Base-by-base conservation (phyloP, 139 green algal species). In the Closterium sp. region DNA sequence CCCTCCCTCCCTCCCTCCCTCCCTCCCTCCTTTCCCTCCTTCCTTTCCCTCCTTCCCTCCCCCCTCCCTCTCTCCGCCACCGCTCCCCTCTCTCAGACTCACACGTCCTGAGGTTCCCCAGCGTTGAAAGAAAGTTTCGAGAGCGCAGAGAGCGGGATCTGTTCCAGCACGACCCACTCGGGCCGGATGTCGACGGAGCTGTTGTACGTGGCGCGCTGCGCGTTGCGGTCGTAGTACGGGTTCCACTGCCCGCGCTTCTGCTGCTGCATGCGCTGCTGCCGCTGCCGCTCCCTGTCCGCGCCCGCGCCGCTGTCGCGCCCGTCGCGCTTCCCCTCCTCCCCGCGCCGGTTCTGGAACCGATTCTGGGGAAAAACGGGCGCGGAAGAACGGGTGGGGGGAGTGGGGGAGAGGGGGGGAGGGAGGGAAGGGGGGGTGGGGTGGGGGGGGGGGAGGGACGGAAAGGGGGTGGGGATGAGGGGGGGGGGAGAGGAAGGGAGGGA, bases 81-180 rank as follows among this genome's bases (percentile, higher is more conserved):
- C 9, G 0, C n/a, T 91, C 42, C 21, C 31, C 28, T 90, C 30
- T 21, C 30, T 2, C 89, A 34, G n/a, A 93, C 88, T 88, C 62
- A 94, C 88, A 94, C 92, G 31, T 94, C 90, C 86, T 96, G 87
- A 1, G 93, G 31, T 89, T 96, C 93, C 0, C 92, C 95, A 21
- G 96, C 94, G 31, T 93, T 92, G 92, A 95, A 97, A 88, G 93
- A 96, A 17, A 99, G 96, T 95, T 99, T 99, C 29, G 92, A 91
- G 91, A 99, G 95, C 22, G 94, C 90, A 28, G 96, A 62, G 45
- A 99, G 96, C 11, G 96, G 93, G 84, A 99, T 97, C 95, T 99
- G 96, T 95, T 99, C 98, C 85, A 98, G 93, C 30, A 99, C 96
- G 1, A 91, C 93, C 98, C 98, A 99, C 86, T 99, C 97, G 0